These are phyloP conservation scores for Calonectria ilicicola DNA, from an alignment of 2,329 filamentous ascomycete genomes.

Conservation along the genomic window DNA sequence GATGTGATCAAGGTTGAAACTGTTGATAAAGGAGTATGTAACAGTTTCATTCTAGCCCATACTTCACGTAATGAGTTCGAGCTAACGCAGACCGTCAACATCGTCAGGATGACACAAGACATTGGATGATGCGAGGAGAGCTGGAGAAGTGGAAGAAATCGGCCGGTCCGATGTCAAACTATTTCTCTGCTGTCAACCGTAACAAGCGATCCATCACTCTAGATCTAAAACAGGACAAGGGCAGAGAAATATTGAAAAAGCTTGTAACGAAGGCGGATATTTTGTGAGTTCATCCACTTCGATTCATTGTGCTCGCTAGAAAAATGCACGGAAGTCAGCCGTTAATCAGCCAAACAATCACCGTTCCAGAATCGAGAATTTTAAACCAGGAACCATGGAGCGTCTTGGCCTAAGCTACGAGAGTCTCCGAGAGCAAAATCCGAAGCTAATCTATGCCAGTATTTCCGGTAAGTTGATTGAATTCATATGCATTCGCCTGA, in stretches of 20 bases:
- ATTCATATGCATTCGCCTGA: too few relatives aligned
- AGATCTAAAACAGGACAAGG: conserved; percentile 45
- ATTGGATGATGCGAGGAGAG: conserved; percentile 32
- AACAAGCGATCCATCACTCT: conserved; percentile 56
- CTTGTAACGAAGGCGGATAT: conserved; percentile 53
- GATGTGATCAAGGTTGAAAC: conserved; percentile 55
- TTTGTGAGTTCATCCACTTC: conserved; percentile 39
- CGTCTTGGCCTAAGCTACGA: conserved; percentile 55
- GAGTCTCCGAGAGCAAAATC: conserved; percentile 49
- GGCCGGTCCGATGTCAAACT: conserved; percentile 51
- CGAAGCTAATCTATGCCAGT: conserved; percentile 55
- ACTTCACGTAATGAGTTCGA: too few relatives aligned
- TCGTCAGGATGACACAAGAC: conserved; percentile 33
- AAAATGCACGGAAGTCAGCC: too few relatives aligned
- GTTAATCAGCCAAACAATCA: too few relatives aligned
- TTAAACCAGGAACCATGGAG: conserved; percentile 56
- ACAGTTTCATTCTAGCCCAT: neutral
- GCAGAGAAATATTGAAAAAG: conserved; percentile 46
- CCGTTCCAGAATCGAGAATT: conserved; percentile 54
- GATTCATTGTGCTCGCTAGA: too few relatives aligned
- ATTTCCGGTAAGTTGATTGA: conserved; percentile 44
- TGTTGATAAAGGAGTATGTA: conserved; percentile 41
- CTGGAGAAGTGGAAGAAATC: conserved; percentile 40
- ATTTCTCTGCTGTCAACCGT: conserved; percentile 57
- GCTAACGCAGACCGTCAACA: neutral